These are phyloP conservation scores for Guadua angustifolia DNA, from an alignment of 176 grass and related monocot species.

Conservation along the genomic window DNA sequence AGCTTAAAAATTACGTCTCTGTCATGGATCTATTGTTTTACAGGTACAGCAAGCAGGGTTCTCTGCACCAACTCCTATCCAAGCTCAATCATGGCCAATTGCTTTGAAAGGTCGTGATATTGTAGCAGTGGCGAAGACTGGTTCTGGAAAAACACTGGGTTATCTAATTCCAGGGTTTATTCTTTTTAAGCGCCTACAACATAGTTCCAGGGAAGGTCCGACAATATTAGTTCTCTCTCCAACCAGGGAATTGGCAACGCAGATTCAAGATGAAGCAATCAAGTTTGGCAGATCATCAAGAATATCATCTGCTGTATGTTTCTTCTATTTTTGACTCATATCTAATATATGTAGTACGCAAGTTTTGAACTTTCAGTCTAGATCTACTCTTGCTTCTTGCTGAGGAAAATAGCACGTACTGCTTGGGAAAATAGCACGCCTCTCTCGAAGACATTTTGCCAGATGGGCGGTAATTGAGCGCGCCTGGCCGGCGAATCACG, in stretches of 20 bases:
- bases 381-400: neutral
- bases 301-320: slow-evolving; percentile 74
- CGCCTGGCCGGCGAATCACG: too few species aligned
- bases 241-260: slow-evolving; percentile 90
- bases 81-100: slow-evolving; percentile 97
- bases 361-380: neutral
- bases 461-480: too few species aligned
- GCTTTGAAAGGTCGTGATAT: slow-evolving; percentile 75
- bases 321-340: slow-evolving; percentile 24
- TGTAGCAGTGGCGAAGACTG: slow-evolving; percentile 90
- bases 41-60: slow-evolving; percentile 80
- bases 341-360: slow-evolving; percentile 1
- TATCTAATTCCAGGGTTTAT: slow-evolving; percentile 92
- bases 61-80: slow-evolving; percentile 73
- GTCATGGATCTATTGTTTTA: slow-evolving; percentile 16
- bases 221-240: slow-evolving; percentile 83
- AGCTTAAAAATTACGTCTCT: slow-evolving; percentile 20
- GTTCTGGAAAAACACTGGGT: slow-evolving; percentile 93
- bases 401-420: too few species aligned
- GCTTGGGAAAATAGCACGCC: too few species aligned
- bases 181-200: slow-evolving; percentile 60
- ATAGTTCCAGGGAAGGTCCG: slow-evolving; percentile 78
- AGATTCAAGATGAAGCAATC: slow-evolving; percentile 92
- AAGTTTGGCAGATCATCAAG: slow-evolving; percentile 93
- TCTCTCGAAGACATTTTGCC: too few species aligned